Evolutionary conservation across 2,329 filamentous ascomycete genomes (phyloP).

Genomic region (Lanzia echinophila): DNA sequence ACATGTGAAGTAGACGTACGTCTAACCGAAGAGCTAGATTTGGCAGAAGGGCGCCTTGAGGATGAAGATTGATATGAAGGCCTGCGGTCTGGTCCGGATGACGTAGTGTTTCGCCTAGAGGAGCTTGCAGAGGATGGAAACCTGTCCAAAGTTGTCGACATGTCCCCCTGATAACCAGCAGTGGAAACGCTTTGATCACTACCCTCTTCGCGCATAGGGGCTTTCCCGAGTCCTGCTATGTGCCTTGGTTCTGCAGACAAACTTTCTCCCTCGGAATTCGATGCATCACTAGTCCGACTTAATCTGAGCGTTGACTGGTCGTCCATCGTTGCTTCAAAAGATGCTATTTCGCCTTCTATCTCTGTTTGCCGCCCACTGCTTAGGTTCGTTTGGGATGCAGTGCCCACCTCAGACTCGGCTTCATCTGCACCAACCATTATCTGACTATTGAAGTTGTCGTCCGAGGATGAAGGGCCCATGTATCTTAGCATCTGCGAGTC

Average conservation of each 20-base stretch:
- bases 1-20: background rate
- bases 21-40: background rate
- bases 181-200: constrained; percentile 3
- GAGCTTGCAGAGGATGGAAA: background rate
- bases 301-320: constrained; percentile 7
- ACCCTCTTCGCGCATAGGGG: constrained; percentile 6
- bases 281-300: constrained; percentile 3
- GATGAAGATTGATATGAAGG: constrained; percentile 8
- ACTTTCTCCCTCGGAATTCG: background rate
- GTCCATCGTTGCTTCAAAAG: background rate
- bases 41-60: constrained; percentile 5
- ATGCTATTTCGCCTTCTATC: background rate
- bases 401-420: background rate
- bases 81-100: constrained; percentile 5
- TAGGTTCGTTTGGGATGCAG: background rate
- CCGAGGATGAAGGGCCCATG: constrained; percentile 8
- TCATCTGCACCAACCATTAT: constrained; percentile 3
- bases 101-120: constrained; percentile 4
- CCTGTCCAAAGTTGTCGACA: constrained; percentile 8
- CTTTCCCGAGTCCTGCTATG: background rate
- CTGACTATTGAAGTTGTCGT: constrained; percentile 9
- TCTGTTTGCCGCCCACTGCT: background rate
- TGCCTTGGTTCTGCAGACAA: background rate
- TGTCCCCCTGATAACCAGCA: constrained; percentile 8
- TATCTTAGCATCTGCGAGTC: constrained; percentile 8